Evolutionary conservation across 257 asterid species (phyloP), one percentile per base, ranked within the genome.

Genomic region (Salvia rosmarinus): DNA sequence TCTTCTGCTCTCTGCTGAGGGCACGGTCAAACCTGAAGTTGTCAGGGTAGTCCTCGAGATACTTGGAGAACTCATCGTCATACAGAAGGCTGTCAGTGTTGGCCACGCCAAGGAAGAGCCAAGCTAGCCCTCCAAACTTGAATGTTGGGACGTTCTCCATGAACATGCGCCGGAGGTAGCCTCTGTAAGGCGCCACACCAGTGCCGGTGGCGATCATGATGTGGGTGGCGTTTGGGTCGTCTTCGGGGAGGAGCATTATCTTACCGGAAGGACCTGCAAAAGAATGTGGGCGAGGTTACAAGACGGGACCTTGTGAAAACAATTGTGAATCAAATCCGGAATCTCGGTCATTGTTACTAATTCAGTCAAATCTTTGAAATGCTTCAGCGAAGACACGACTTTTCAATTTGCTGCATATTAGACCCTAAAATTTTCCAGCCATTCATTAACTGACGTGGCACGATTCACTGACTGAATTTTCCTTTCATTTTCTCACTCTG

Each of bases 51-150:
- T 89, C 95, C 58, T 52, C 19, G 16, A 89, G 89, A 72, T 94
- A 94, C 67, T 86, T 74, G 68, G 90, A 81, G 90, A 91, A 94
- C 76, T 94, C 99, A 0, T 89, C 95, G 1, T 94, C 91, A 11
- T 94, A 94, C 12, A 94, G 85, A 52, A 94, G 98, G 69, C 96
- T 94, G 64, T 94, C 98, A 6, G 30, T 75, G 80, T 91, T 94
- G 49, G 98, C 99, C 51, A 94, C 99, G 58, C 99, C 99, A 43
- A 91, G 96, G 87, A 94, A 94, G 74, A 94, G 98, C 98, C 99
- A 94, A 55, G 96, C 96, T 13, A 91, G 91, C 69, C 98, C n/a
- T n/a, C 75, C 73, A 43, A 91, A 94, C 83, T 91, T 89, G 85
- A 74, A 89, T 2, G 82, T 78, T n/a, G 99, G 93, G 32, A 94